Percentiles rank a stretch among this genome's conserved stretches.
Evolutionary conservation across 2,329 filamentous ascomycete species (phyloP).

Genomic region (Ophiocordyceps unilateralis): DNA sequence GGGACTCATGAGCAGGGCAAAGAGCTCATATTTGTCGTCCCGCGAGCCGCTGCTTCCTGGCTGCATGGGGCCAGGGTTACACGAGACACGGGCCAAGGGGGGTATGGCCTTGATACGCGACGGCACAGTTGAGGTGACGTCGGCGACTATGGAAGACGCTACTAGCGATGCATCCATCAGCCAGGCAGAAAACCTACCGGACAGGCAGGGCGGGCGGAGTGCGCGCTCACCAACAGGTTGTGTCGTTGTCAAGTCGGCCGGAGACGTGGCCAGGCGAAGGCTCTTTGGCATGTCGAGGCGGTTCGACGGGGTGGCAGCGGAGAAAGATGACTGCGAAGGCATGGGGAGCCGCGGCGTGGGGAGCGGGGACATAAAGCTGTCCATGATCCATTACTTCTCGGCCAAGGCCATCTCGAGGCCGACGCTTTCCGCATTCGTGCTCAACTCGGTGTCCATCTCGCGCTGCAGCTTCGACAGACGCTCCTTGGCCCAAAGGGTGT

Average conservation of each 20-base stretch:
- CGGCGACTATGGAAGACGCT: too few species aligned
- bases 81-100: slow-evolving; percentile 9
- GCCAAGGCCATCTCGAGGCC: slow-evolving; percentile 69
- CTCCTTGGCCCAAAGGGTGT: slow-evolving; percentile 82
- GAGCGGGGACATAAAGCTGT: slow-evolving; percentile 40
- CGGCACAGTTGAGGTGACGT: slow-evolving; percentile 16
- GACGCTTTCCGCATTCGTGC: slow-evolving; percentile 61
- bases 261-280: slow-evolving; percentile 58
- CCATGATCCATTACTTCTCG: slow-evolving; percentile 72
- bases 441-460: slow-evolving; percentile 61
- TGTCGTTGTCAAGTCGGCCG: too few species aligned
- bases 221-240: slow-evolving; percentile 28
- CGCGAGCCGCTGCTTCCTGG: slow-evolving; percentile 3
- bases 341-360: too few species aligned
- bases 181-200: too few species aligned
- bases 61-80: too few species aligned
- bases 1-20: slow-evolving; percentile 74
- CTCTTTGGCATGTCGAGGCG: slow-evolving; percentile 58
- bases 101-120: too few species aligned
- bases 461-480: slow-evolving; percentile 55
- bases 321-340: too few species aligned
- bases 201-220: slow-evolving; percentile 9
- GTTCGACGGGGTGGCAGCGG: too few species aligned
- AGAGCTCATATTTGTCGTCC: slow-evolving; percentile 55
- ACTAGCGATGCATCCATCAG: too few species aligned